phyloP scores from a whole-genome alignment of 495 filamentous ascomycete species.

The Evernia prunastri region DNA sequence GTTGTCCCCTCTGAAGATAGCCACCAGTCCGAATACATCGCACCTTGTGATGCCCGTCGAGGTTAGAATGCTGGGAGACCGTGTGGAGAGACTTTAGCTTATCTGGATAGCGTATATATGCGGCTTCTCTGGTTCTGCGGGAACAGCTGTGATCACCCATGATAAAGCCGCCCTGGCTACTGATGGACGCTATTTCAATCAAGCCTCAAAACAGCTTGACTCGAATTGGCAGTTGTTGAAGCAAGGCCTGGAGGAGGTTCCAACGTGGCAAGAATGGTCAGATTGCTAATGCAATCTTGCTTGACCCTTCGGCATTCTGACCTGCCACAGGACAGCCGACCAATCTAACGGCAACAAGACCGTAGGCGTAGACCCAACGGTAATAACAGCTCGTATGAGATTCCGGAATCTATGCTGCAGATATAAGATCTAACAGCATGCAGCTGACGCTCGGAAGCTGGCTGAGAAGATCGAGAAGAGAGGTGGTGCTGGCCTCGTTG shows the following conservation, averaged over 20 bases:
- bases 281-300: background rate
- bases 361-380: constrained; percentile 85
- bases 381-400: constrained; percentile 67
- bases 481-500: constrained; percentile 67
- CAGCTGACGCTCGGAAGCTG: constrained; percentile 76
- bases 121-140: constrained; percentile 93
- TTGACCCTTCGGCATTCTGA: constrained; percentile 23
- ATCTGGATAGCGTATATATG: constrained; percentile 64
- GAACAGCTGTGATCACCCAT: constrained; percentile 79
- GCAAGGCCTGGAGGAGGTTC: constrained; percentile 86
- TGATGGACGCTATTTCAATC: constrained; percentile 98
- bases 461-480: constrained; percentile 81
- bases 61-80: constrained; percentile 40
- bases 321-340: constrained; percentile 56
- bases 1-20: constrained; percentile 97
- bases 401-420: background rate
- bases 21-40: constrained; percentile 97
- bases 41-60: constrained; percentile 83
- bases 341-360: constrained; percentile 77
- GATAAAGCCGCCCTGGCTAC: constrained; percentile 88
- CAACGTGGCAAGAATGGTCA: constrained; percentile 97
- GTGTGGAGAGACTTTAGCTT: constrained; percentile 20
- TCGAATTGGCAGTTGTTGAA: constrained; percentile 88
- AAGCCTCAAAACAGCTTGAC: constrained; percentile 88
- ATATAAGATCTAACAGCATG: constrained; percentile 20